These are phyloP conservation scores for Arabidopsis lyrata DNA, from an alignment of 441 rosid species.

Conservation along the genomic window DNA sequence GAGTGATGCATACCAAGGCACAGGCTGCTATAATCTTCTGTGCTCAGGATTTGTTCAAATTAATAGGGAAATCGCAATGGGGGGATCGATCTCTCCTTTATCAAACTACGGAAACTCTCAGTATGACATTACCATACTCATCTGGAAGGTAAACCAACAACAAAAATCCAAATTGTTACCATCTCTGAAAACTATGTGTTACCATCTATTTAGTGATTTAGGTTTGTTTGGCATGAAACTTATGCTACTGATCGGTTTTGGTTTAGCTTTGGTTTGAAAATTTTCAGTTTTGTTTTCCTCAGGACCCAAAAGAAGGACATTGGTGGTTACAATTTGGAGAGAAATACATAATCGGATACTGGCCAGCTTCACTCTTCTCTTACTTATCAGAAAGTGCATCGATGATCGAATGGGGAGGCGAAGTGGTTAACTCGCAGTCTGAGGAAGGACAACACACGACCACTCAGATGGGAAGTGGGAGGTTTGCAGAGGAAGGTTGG, in stretches of 20 bases:
- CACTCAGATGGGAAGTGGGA: constrained; percentile 69
- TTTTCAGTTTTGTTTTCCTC: neutral
- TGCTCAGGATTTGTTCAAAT: constrained; percentile 69
- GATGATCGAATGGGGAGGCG: constrained; percentile 68
- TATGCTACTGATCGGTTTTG: neutral
- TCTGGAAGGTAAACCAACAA: constrained; percentile 59
- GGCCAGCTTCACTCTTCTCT: constrained; percentile 64
- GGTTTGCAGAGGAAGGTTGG: constrained; percentile 59
- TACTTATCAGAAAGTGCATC: constrained; percentile 59
- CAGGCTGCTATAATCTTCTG: constrained; percentile 67
- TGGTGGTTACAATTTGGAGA: constrained; percentile 68
- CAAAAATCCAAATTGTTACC: neutral
- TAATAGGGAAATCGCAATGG: constrained; percentile 61
- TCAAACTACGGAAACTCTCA: constrained; percentile 50
- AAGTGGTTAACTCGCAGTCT: constrained; percentile 56
- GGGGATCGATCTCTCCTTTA: constrained; percentile 61
- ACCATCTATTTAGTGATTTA: neutral
- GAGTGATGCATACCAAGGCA: constrained; percentile 70
- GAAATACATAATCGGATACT: constrained; percentile 57
- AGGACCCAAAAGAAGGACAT: constrained; percentile 63
- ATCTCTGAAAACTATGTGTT: neutral
- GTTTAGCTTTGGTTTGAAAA: neutral
- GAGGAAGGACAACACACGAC: constrained; percentile 57
- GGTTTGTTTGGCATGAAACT: neutral
- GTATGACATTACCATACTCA: constrained; percentile 57